phyloP scores from a whole-genome alignment of 495 filamentous ascomycete species.

The Penicillium maclennaniae region DNA sequence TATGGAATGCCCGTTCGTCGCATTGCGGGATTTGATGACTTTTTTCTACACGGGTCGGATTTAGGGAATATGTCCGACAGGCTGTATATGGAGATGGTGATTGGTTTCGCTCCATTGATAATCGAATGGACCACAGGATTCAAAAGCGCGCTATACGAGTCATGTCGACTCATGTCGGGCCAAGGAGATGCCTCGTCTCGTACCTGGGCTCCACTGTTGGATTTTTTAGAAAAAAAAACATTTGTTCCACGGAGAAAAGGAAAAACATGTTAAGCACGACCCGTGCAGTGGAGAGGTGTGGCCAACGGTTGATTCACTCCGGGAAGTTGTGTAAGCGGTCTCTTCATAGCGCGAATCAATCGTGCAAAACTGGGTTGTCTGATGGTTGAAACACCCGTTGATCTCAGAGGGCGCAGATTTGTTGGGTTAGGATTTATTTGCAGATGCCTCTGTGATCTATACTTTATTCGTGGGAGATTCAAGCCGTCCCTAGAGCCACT shows the following conservation, averaged over 20 bases:
- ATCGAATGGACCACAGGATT: too few relatives aligned
- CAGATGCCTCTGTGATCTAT: not conserved
- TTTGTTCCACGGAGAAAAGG: too few relatives aligned
- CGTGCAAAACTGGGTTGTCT: too few relatives aligned
- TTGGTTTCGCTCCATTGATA: not conserved
- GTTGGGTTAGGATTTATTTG: not conserved
- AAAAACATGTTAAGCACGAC: too few relatives aligned
- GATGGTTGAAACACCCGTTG: not conserved
- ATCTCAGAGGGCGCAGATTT: not conserved
- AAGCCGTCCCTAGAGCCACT: too few relatives aligned
- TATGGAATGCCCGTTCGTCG: not conserved
- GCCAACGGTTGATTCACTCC: not conserved
- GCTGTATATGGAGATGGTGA: not conserved
- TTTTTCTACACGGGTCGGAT: too few relatives aligned
- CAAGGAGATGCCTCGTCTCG: too few relatives aligned
- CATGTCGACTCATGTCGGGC: too few relatives aligned
- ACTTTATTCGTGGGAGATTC: not conserved
- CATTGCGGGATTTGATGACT: not conserved
- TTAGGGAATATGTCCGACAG: not conserved
- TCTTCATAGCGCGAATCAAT: too few relatives aligned
- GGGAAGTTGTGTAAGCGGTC: not conserved
- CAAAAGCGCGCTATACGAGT: not conserved
- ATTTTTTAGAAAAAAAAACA: too few relatives aligned
- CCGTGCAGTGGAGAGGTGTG: not conserved
- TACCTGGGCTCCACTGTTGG: too few relatives aligned